phyloP scores from a whole-genome alignment of 257 asterid genomes.

The Scutellaria baicalensis region DNA sequence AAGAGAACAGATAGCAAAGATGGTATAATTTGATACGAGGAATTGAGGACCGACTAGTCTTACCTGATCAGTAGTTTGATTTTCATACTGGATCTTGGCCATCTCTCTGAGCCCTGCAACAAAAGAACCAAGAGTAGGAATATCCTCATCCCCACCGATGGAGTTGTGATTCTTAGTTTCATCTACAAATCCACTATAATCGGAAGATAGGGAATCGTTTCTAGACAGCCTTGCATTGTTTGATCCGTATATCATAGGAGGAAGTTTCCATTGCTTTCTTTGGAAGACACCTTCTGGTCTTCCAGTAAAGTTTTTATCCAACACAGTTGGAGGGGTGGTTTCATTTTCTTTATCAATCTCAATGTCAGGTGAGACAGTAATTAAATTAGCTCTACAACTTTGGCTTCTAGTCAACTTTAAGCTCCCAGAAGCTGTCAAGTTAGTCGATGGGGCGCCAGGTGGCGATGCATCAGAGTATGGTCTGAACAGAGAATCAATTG shows the following conservation, averaged over 20 bases:
- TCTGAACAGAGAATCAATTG: conserved; percentile 33
- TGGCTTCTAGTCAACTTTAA: conserved; percentile 48
- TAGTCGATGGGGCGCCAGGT: conserved; percentile 32
- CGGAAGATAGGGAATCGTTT: conserved; percentile 60
- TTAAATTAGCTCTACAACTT: conserved; percentile 61
- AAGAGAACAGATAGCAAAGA: neutral
- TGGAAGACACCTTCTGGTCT: conserved; percentile 47
- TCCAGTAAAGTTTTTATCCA: conserved; percentile 56
- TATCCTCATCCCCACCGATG: conserved; percentile 63
- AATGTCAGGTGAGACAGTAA: conserved; percentile 29
- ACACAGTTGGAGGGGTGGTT: conserved; percentile 69
- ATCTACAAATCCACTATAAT: conserved; percentile 47
- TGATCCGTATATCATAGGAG: conserved; percentile 62
- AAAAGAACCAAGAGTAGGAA: conserved; percentile 87
- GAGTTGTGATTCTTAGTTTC: conserved; percentile 38
- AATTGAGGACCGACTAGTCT: conserved; percentile 9
- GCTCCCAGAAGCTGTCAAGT: conserved; percentile 40
- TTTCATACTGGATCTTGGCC: conserved; percentile 68
- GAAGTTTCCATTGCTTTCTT: conserved; percentile 85
- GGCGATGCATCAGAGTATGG: conserved; percentile 42
- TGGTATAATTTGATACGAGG: neutral
- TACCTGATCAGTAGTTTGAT: conserved; percentile 53
- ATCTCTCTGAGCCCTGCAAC: conserved; percentile 94
- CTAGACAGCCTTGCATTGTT: conserved; percentile 32
- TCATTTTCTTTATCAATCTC: conserved; percentile 43